These are phyloP conservation scores for Macrocybe sp. DNA, from an alignment of 1,284 basidiomycete genomes.

Conservation along the genomic window DNA sequence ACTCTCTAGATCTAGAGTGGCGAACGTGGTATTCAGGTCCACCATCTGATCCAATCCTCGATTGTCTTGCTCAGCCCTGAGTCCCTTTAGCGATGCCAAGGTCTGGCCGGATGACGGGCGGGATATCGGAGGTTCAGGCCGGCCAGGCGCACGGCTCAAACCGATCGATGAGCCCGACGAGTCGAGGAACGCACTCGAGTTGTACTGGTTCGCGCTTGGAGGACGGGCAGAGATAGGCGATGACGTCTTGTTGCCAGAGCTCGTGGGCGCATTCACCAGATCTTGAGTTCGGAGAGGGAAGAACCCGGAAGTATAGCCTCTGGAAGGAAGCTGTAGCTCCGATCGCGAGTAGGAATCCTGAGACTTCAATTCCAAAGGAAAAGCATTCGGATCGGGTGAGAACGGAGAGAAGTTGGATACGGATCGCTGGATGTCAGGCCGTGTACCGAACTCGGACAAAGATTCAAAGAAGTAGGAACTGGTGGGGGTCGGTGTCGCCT, in stretches of 20 bases:
- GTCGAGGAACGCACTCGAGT: slow-evolving; percentile 30
- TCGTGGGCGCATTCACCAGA: slow-evolving; percentile 21
- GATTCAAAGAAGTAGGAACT: slow-evolving; percentile 10
- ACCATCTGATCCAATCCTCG: slow-evolving; percentile 51
- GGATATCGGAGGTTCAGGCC: slow-evolving; percentile 43
- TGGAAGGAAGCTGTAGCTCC: slow-evolving; percentile 34
- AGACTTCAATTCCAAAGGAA: slow-evolving; percentile 25
- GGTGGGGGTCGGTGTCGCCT: slow-evolving; percentile 10
- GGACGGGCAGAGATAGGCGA: slow-evolving; percentile 38
- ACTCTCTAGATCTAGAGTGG: slow-evolving; percentile 61
- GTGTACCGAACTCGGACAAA: slow-evolving; percentile 18
- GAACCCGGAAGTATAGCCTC: slow-evolving; percentile 43
- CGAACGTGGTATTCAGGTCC: slow-evolving; percentile 72
- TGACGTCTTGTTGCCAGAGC: slow-evolving; percentile 13
- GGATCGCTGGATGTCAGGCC: slow-evolving; percentile 26
- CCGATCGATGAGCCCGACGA: slow-evolving; percentile 23
- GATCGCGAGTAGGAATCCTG: slow-evolving; percentile 28
- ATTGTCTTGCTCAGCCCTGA: slow-evolving; percentile 16
- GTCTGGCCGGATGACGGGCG: slow-evolving; percentile 45
- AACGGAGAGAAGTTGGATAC: slow-evolving; percentile 52
- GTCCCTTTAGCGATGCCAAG: slow-evolving; percentile 14
- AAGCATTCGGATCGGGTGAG: slow-evolving; percentile 52
- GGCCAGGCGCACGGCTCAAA: slow-evolving; percentile 33
- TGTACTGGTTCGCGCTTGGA: slow-evolving; percentile 41
- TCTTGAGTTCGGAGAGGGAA: slow-evolving; percentile 27